phyloP scores from a whole-genome alignment of 2,329 filamentous ascomycete species.

The Elsinoe batatas region DNA sequence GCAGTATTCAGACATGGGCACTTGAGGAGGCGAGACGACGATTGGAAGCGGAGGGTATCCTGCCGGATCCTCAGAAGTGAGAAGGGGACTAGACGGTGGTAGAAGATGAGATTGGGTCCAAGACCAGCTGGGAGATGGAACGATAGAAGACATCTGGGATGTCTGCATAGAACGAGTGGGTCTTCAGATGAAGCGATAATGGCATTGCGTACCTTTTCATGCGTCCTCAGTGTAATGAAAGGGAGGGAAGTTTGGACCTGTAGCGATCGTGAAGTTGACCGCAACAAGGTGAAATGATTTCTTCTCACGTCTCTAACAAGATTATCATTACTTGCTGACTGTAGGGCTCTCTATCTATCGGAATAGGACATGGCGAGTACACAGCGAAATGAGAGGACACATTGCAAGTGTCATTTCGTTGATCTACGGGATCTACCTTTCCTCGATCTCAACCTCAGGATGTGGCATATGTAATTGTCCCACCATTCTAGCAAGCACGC shows the following conservation, averaged over 20 bases:
- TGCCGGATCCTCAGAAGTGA: constrained; percentile 59
- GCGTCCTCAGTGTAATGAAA: not conserved
- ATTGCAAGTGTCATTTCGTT: not conserved
- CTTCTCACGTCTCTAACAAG: not conserved
- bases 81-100: not conserved
- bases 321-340: not conserved
- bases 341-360: too few relatives aligned
- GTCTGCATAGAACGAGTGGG: constrained; percentile 7
- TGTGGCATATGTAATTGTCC: too few relatives aligned
- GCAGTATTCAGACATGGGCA: constrained; percentile 97
- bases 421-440: not conserved
- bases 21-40: constrained; percentile 91
- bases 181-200: not conserved
- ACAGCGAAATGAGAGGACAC: too few relatives aligned
- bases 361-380: too few relatives aligned
- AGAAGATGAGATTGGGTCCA: not conserved
- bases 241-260: not conserved
- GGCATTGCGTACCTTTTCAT: not conserved
- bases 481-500: too few relatives aligned
- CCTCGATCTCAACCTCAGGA: too few relatives aligned
- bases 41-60: constrained; percentile 89
- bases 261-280: not conserved
- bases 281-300: not conserved
- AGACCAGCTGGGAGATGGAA: not conserved
- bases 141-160: constrained; percentile 8